These are phyloP conservation scores for Litchi chinensis DNA, from an alignment of 345 rosid species.

Conservation along the genomic window DNA sequence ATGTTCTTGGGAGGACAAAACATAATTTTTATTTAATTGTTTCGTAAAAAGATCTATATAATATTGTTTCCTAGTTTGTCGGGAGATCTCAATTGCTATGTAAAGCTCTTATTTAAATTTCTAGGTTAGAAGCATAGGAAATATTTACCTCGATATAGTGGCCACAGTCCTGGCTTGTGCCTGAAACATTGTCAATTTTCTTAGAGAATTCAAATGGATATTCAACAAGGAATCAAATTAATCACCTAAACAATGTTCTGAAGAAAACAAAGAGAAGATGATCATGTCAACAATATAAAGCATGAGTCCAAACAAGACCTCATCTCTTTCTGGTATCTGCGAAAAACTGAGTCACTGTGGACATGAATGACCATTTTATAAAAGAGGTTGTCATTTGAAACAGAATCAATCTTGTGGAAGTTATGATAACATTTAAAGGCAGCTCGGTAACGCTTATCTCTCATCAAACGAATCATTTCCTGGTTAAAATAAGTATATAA, in stretches of 20 bases:
- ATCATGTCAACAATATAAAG: constrained; percentile 13
- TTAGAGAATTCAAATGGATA: constrained; percentile 25
- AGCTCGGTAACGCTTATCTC: constrained; percentile 73
- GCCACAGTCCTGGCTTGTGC: constrained; percentile 84
- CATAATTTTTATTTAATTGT: not conserved
- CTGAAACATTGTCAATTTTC: constrained; percentile 44
- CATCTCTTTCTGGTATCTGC: constrained; percentile 95
- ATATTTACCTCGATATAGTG: constrained; percentile 88
- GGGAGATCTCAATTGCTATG: not conserved
- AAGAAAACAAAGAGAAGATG: constrained; percentile 11
- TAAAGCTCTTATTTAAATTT: not conserved
- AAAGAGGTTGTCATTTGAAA: constrained; percentile 72
- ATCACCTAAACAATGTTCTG: not conserved
- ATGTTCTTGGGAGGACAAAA: not conserved
- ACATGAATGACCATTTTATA: constrained; percentile 95
- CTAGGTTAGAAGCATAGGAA: not conserved
- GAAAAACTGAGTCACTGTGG: constrained; percentile 75
- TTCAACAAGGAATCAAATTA: not conserved
- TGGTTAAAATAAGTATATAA: constrained; percentile 27
- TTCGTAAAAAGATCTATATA: not conserved
- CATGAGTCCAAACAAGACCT: constrained; percentile 51
- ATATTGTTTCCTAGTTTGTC: not conserved
- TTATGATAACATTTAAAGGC: constrained; percentile 92
- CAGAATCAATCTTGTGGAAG: constrained; percentile 62
- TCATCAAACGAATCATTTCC: constrained; percentile 92